phyloP scores from a whole-genome alignment of 257 asterid genomes.

The Ligustrum vulgare region DNA sequence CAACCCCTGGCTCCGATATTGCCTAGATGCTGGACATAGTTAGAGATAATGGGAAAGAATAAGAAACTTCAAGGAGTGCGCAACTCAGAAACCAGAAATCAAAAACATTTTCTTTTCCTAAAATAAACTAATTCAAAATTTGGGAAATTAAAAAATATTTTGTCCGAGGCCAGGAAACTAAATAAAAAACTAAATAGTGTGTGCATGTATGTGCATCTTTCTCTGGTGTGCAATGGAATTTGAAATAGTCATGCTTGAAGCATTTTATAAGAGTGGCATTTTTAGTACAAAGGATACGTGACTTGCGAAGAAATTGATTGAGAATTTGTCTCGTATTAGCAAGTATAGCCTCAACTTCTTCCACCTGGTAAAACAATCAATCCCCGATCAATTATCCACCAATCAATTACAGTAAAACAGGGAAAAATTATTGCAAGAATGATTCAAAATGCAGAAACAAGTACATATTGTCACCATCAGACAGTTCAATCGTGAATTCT shows the following conservation, averaged over 20 bases:
- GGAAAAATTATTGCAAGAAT: conserved; percentile 6
- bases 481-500: conserved; percentile 18
- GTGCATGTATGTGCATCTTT: background rate
- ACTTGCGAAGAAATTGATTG: conserved; percentile 75
- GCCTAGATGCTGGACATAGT: background rate
- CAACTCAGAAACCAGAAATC: background rate
- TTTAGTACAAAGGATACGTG: conserved; percentile 64
- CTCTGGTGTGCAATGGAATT: background rate
- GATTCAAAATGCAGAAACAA: conserved; percentile 14
- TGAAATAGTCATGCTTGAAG: background rate
- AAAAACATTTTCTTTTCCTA: background rate
- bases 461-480: background rate
- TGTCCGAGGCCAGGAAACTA: background rate
- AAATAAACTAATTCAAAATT: background rate
- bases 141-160: background rate
- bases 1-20: no score
- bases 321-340: conserved; percentile 92
- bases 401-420: conserved; percentile 19
- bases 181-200: background rate
- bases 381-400: conserved; percentile 14
- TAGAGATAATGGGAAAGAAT: background rate
- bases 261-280: background rate
- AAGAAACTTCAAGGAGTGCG: background rate
- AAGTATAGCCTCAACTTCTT: conserved; percentile 87
- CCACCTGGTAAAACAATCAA: conserved; percentile 48